Percentiles rank a stretch among this genome's conserved stretches.
Evolutionary conservation across 352 stramenopile species (phyloP).

Genomic region (Discostella stelligera): DNA sequence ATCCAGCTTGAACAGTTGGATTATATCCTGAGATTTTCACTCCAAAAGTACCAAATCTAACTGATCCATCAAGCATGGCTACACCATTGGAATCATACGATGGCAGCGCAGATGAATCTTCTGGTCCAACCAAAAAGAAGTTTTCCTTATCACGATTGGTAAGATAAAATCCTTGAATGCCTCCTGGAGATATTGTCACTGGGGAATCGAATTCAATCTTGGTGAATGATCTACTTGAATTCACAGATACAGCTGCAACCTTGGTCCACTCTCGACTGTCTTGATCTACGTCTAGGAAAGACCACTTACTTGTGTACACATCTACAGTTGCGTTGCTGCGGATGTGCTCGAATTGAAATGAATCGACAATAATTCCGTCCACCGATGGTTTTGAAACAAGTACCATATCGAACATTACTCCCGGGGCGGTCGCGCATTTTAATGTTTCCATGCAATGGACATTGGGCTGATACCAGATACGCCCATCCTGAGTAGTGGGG

Average conservation of each 20-base stretch:
- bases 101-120: background rate
- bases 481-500: background rate
- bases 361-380: background rate
- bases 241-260: background rate
- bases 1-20: background rate
- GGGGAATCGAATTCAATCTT: background rate
- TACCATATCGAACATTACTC: background rate
- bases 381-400: background rate
- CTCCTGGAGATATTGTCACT: background rate
- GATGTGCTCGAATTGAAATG: constrained; percentile 2
- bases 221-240: background rate
- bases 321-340: background rate
- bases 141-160: background rate
- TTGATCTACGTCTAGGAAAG: background rate
- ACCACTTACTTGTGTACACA: background rate
- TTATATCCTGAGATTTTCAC: background rate
- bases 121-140: background rate
- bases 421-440: background rate
- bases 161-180: constrained; percentile 2
- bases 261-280: background rate
- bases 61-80: background rate
- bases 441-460: background rate
- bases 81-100: background rate
- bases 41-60: background rate
- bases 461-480: background rate